Conservation (phyloP, 2,329 filamentous ascomycete genomes). For the Ascochyta fabae region DNA sequence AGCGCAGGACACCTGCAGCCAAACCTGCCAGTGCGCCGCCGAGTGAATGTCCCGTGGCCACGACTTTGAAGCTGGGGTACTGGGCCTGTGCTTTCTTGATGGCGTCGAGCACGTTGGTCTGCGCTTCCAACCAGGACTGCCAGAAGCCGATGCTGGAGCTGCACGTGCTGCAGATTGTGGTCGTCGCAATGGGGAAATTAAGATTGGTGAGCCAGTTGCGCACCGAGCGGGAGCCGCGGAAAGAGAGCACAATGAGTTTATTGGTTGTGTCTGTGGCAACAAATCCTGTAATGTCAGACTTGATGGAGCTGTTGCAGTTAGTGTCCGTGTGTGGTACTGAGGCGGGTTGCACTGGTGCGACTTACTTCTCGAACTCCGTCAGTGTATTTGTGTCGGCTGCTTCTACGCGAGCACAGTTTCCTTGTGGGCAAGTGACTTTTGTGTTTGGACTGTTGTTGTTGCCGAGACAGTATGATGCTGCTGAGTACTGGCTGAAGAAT, state of each 20-base stretch:
- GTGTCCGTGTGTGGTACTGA: neutral
- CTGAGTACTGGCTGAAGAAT: constrained; percentile 60
- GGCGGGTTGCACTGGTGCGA: constrained; percentile 14
- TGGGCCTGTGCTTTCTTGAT: constrained; percentile 54
- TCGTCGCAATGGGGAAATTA: constrained; percentile 51
- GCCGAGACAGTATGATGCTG: constrained; percentile 59
- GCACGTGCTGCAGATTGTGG: constrained; percentile 56
- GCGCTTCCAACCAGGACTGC: constrained; percentile 64
- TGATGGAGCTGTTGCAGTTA: constrained; percentile 32
- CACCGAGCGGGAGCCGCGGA: constrained; percentile 65
- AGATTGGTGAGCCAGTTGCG: constrained; percentile 68
- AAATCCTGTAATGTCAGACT: constrained; percentile 56
- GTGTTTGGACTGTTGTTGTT: constrained; percentile 56
- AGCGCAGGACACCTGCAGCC: constrained; percentile 63
- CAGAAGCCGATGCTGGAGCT: constrained; percentile 65
- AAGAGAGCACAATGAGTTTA: constrained; percentile 63
- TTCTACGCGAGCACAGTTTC: constrained; percentile 58
- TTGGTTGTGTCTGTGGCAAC: constrained; percentile 56
- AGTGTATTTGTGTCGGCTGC: constrained; percentile 54
- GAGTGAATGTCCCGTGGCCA: constrained; percentile 72
- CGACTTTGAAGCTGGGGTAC: constrained; percentile 61
- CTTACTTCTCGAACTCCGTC: constrained; percentile 58
- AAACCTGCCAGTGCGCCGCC: constrained; percentile 70
- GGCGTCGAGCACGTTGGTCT: constrained; percentile 50
- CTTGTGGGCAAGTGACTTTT: constrained; percentile 53